Conservation (phyloP, 768 basidiomycete genomes). For the Leucosporidium scottii region DNA sequence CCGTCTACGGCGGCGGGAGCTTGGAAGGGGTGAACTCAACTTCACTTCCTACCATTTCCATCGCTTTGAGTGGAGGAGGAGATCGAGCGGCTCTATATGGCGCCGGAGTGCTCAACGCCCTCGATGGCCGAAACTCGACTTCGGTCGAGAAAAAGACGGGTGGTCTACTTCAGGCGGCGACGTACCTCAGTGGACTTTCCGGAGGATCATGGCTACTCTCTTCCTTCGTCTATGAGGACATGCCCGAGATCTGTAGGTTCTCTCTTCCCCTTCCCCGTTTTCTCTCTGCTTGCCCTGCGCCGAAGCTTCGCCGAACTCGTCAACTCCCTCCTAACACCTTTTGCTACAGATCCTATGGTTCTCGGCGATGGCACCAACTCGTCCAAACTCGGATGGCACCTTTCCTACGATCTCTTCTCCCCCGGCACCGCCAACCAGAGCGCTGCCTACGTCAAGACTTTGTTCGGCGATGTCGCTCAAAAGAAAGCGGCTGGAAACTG, state of each 20-base stretch:
- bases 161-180: slow-evolving; percentile 60
- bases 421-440: slow-evolving; percentile 37
- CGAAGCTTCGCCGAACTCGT: too few relatives aligned
- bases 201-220: slow-evolving; percentile 21
- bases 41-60: slow-evolving; percentile 48
- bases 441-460: background rate
- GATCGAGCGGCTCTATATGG: slow-evolving; percentile 60
- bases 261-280: too few relatives aligned
- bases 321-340: too few relatives aligned
- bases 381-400: slow-evolving; percentile 51
- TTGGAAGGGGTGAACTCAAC: background rate
- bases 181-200: slow-evolving; percentile 58
- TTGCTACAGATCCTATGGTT: background rate
- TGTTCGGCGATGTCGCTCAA: slow-evolving; percentile 4
- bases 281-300: too few relatives aligned
- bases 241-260: slow-evolving; percentile 47
- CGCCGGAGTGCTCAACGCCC: slow-evolving; percentile 53
- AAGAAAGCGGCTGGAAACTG: slow-evolving; percentile 24
- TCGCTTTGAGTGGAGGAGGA: slow-evolving; percentile 65
- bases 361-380: slow-evolving; percentile 7
- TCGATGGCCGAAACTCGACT: slow-evolving; percentile 57
- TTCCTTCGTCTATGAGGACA: slow-evolving; percentile 59
- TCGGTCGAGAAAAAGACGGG: slow-evolving; percentile 47
- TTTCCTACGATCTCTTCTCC: slow-evolving; percentile 53
- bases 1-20: background rate